phyloP scores from a whole-genome alignment of 169 alveolate genomes.

The Blepharisma undulans region DNA sequence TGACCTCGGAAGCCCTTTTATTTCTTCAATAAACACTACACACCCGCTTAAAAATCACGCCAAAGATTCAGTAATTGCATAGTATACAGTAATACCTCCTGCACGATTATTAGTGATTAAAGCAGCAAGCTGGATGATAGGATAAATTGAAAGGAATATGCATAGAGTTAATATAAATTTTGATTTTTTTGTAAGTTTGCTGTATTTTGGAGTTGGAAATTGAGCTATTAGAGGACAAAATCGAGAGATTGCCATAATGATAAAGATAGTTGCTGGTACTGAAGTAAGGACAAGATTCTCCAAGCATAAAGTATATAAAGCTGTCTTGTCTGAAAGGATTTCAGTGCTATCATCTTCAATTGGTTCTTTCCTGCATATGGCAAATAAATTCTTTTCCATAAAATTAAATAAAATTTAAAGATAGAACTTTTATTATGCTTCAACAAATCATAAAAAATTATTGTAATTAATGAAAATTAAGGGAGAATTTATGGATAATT shows the following conservation, averaged over 20 bases:
- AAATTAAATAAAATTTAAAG: background rate
- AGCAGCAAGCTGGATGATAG: background rate
- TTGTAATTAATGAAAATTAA: too few species aligned
- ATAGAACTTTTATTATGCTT: background rate
- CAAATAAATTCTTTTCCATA: slow-evolving; percentile 9
- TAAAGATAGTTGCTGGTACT: background rate
- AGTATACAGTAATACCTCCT: background rate
- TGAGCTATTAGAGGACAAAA: background rate
- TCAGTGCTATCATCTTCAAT: background rate
- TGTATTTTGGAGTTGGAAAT: background rate
- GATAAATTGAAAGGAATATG: background rate
- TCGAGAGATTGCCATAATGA: background rate
- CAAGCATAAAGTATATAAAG: background rate
- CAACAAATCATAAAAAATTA: background rate
- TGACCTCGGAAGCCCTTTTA: background rate
- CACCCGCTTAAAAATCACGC: background rate
- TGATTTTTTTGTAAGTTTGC: background rate
- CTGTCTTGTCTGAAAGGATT: background rate
- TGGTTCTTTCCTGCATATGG: background rate
- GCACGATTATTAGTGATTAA: background rate
- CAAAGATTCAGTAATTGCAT: background rate
- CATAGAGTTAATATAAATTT: background rate
- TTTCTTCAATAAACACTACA: background rate
- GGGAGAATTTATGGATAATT: background rate
- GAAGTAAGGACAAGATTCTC: background rate